Conservation (phyloP, 257 asterid species). For the Solanum arcanum region DNA sequence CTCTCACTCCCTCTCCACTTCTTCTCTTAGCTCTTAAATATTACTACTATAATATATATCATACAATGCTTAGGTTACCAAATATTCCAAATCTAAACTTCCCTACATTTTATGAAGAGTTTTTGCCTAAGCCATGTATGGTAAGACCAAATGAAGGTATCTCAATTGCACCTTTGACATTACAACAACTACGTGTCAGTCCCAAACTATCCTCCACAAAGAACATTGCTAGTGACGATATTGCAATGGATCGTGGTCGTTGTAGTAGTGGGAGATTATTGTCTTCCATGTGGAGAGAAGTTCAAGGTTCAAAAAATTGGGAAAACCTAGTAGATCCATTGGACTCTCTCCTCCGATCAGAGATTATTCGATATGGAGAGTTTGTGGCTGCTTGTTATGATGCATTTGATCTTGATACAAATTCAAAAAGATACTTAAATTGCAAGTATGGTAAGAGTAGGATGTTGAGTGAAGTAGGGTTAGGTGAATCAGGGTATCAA, state of each 20-base stretch:
- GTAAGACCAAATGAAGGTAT: background rate
- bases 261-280: slow-evolving; percentile 12
- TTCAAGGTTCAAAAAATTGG: slow-evolving; percentile 51
- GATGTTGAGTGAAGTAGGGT: slow-evolving; percentile 32
- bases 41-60: background rate
- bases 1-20: background rate
- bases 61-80: background rate
- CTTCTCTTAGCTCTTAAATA: background rate
- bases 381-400: slow-evolving; percentile 52
- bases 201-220: background rate
- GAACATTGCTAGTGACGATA: background rate
- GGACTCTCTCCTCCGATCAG: slow-evolving; percentile 37
- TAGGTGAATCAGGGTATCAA: slow-evolving; percentile 33
- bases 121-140: background rate
- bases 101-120: background rate
- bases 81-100: background rate
- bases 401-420: slow-evolving; percentile 51
- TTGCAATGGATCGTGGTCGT: background rate
- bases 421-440: slow-evolving; percentile 42
- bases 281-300: slow-evolving; percentile 36
- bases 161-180: background rate
- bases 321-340: slow-evolving; percentile 43
- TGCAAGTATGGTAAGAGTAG: slow-evolving; percentile 46
- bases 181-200: background rate
- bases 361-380: slow-evolving; percentile 52